Conservation (phyloP, 2,329 filamentous ascomycete genomes). For the Geosmithia flava region DNA sequence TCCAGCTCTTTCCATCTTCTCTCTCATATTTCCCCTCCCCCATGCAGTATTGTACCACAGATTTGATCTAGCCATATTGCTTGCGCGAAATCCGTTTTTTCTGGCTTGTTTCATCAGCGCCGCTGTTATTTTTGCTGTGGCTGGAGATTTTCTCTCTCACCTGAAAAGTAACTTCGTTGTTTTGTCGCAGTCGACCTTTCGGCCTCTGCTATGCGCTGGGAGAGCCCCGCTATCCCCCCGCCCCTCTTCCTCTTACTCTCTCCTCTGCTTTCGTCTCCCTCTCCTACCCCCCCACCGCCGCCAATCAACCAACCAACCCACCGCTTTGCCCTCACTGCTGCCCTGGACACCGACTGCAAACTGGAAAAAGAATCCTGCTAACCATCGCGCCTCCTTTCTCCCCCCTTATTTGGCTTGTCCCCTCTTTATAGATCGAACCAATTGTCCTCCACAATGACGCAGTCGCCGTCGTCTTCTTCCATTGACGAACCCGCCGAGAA, state of each 20-base stretch:
- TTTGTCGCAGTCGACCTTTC: not conserved
- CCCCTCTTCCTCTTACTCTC: not conserved
- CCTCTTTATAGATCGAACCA: slow-evolving; percentile 35
- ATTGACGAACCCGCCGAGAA: slow-evolving; percentile 79
- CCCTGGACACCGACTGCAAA: not conserved
- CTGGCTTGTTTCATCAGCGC: not conserved
- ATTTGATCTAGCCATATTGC: not conserved
- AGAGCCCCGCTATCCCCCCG: not conserved
- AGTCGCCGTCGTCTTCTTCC: slow-evolving; percentile 68
- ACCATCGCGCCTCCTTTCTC: not conserved
- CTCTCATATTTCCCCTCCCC: not conserved
- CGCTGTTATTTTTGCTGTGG: not conserved
- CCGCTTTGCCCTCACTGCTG: not conserved
- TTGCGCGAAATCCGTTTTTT: not conserved
- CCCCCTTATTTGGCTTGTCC: not conserved
- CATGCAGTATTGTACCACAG: not conserved
- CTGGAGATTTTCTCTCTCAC: not conserved
- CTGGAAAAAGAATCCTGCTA: not conserved
- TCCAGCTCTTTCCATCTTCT: slow-evolving; percentile 6
- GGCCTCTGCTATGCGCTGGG: not conserved
- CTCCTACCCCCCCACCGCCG: not conserved
- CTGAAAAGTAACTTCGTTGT: not conserved
- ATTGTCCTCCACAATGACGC: slow-evolving; percentile 45
- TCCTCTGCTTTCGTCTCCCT: not conserved
- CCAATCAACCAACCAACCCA: not conserved